Percentiles rank a stretch among this genome's conserved stretches.
These are phyloP conservation scores for Solanum stenotomum DNA, from an alignment of 257 asterid genomes.

Conservation along the genomic window DNA sequence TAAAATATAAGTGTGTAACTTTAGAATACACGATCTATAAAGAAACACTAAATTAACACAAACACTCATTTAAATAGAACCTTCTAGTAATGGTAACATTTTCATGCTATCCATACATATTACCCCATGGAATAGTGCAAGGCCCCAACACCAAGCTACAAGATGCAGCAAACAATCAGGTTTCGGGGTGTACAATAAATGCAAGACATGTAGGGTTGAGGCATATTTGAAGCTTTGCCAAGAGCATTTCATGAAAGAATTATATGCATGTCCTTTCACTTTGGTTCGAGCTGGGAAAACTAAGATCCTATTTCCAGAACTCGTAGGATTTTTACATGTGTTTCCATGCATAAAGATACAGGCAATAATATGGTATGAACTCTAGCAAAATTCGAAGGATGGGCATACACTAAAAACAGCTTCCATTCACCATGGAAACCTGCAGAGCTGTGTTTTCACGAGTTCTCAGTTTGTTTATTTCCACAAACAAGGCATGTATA, in stretches of 20 bases:
- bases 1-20: background rate
- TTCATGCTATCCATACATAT: background rate
- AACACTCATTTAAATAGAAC: background rate
- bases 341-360: background rate
- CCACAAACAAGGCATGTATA: constrained; percentile 81
- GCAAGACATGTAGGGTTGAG: background rate
- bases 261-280: background rate
- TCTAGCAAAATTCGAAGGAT: background rate
- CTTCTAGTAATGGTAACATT: background rate
- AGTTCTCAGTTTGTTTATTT: constrained; percentile 66
- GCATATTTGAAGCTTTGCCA: background rate
- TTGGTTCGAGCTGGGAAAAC: background rate
- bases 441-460: constrained; percentile 13
- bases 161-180: background rate
- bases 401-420: background rate
- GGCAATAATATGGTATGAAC: background rate
- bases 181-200: background rate
- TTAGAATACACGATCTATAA: background rate
- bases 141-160: background rate
- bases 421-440: background rate
- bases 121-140: background rate
- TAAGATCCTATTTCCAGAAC: background rate
- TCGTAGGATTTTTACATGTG: background rate
- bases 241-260: background rate
- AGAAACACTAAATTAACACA: background rate